Base-by-base conservation (phyloP, 208 protist genomes). In the Crithidia mellificae region DNA sequence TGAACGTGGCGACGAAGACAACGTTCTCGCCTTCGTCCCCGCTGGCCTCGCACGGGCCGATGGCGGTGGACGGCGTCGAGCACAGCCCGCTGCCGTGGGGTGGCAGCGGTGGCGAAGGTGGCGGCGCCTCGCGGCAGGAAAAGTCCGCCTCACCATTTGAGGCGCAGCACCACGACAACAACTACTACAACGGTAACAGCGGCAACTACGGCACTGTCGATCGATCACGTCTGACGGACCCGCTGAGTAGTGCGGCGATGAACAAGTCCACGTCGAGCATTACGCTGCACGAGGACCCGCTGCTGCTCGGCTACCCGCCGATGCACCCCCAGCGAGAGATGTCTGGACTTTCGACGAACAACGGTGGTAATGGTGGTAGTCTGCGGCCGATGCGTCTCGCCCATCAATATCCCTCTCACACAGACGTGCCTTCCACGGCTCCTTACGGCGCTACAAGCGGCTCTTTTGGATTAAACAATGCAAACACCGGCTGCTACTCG, bases 211-310 rank as follows among this genome's bases (percentile, higher is more conserved):
- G 22, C 46, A 29, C 5, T 9, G 57, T 1, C 1, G 38, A 50
- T 8, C 56, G 27, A 0, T 17, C 36, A 15, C 56, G 36, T 0
- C 36, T 59, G 36, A n/a, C n/a, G 22, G 54, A 59, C 19, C 38
- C 41, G 41, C 56, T 34, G 12, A 50, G 56, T 27, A 50, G 56
- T 27, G 38, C 56, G 17, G 1, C 9, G 25, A 7, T 38, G 8
- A 63, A n/a, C 8, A 25, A 38, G 24, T 36, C 58, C n/a, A 41
- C 12, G 19, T 63, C 58, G 2, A 41, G 17, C 27, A 41, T 22
- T 11, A 65, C 29, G 20, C 14, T 65, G 19, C 59, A 65, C 47
- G 47, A 65, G 15, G 59, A 65, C 34, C 59, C 59, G 29, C 30
- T 39, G 59, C 14, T 46, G 59, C 46, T 63, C 6, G 29, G 56